Conservation (phyloP, 768 basidiomycete genomes). For the Mycena capillaripes region DNA sequence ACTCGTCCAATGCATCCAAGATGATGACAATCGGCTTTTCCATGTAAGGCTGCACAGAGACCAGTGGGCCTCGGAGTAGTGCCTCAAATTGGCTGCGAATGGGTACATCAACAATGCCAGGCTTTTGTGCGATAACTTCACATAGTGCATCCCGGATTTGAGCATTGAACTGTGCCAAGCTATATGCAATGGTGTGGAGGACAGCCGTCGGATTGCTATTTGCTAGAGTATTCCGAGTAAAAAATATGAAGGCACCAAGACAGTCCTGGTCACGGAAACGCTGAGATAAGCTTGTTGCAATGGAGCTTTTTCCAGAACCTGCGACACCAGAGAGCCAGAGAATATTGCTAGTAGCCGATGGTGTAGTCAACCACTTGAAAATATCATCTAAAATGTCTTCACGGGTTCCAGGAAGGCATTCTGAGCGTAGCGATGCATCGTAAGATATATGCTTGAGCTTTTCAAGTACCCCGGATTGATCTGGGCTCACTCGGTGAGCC, state of each 20-base stretch:
- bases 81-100: neutral
- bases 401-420: slow-evolving; percentile 34
- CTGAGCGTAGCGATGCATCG: neutral
- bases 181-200: slow-evolving; percentile 28
- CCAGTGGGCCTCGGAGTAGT: neutral
- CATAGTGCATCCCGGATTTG: neutral
- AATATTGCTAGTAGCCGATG: slow-evolving; percentile 22
- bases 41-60: neutral
- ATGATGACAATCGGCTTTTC: slow-evolving; percentile 35
- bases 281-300: slow-evolving; percentile 37
- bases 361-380: slow-evolving; percentile 26
- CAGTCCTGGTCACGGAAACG: slow-evolving; percentile 21
- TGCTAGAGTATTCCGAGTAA: slow-evolving; percentile 24
- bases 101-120: neutral
- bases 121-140: neutral
- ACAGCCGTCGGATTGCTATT: slow-evolving; percentile 25
- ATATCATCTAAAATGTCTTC: slow-evolving; percentile 19
- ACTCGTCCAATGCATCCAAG: slow-evolving; percentile 44
- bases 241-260: slow-evolving; percentile 39
- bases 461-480: neutral
- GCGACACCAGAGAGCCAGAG: slow-evolving; percentile 39
- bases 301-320: slow-evolving; percentile 39
- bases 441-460: neutral
- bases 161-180: slow-evolving; percentile 11
- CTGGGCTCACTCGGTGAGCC: neutral